Evolutionary conservation across 345 rosid species (phyloP), one percentile per base, ranked within the genome.

Genomic region (Boechera retrofracta): DNA sequence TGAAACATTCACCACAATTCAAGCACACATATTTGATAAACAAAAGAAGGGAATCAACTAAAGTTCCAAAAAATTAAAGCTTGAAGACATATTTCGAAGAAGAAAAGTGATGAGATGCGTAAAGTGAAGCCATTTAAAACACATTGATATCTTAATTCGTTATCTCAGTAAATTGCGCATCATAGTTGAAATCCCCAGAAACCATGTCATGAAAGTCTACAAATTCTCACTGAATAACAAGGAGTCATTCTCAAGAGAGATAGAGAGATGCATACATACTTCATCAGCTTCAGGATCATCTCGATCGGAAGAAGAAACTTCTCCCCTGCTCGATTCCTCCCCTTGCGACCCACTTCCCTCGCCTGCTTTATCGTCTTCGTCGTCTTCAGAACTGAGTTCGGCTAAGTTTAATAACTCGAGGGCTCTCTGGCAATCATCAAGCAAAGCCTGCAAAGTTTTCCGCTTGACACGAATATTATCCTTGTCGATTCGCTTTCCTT

Each of bases 351-450:
- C 73, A 69, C 1, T 55, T 15, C 12, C 65, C 6, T 60, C 70
- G 10, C 39, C 78, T 10, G 2, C 42, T 60, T 36, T 18, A 18
- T 16, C 84, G 2, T 82, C 85, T 24, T 51, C 84, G 10, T 68
- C 85, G 51, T 62, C 45, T 35, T 60, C 64, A 9, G 64, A 58
- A 35, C 28, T 33, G 26, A 36, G n/a, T 10, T 60, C 31, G n/a
- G 47, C 39, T 59, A 81, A 58, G 54, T 83, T 71, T 48, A 93
- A 81, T 64, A 74, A 60, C 72, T 86, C 89, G 16, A 93, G 86
- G 75, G 98, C 90, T 81, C 85, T 85, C 75, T 89, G 93, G 77
- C 95, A 89, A 88, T 88, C 89, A 74, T 87, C 85, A 44, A 91
- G 88, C 62, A 93, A 87, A 33, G 80, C 80, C 77, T 84, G 84